A percentile compares a stretch with the other conserved stretches of the same genome.
Conservation (phyloP, 2,329 filamentous ascomycete genomes). For the Alternaria solani region DNA sequence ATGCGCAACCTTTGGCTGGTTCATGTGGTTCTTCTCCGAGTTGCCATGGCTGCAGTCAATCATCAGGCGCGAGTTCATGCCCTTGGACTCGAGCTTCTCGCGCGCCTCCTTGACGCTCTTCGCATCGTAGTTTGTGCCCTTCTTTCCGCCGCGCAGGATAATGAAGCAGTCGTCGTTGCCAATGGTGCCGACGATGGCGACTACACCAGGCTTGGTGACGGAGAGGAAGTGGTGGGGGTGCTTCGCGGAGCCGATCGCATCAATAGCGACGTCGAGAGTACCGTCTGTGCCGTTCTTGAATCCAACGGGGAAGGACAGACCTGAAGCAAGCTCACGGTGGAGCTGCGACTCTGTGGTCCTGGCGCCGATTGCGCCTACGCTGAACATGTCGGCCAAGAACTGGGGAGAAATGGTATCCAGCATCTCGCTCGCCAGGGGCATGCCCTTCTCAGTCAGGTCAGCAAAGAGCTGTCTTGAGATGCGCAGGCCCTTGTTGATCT, state of each 20-base stretch:
- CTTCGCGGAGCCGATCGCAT: conserved; percentile 90
- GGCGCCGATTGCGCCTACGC: conserved; percentile 92
- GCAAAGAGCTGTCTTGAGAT: conserved; percentile 90
- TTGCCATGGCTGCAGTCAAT: conserved; percentile 98
- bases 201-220: conserved; percentile 94
- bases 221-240: conserved; percentile 97
- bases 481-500: conserved; percentile 97
- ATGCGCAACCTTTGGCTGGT: conserved; percentile 92
- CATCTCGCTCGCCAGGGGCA: conserved; percentile 98
- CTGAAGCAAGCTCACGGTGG: conserved; percentile 91
- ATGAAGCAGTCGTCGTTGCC: conserved; percentile 98
- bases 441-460: conserved; percentile 87
- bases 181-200: conserved; percentile 90
- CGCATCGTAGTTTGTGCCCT: conserved; percentile 92
- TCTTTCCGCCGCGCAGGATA: conserved; percentile 89
- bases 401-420: conserved; percentile 97
- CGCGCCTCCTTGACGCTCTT: conserved; percentile 86
- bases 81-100: conserved; percentile 76
- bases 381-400: conserved; percentile 91
- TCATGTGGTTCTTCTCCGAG: conserved; percentile 94
- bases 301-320: conserved; percentile 94
- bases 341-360: conserved; percentile 95
- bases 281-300: conserved; percentile 99
- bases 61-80: conserved; percentile 82
- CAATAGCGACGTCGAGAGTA: conserved; percentile 85